These are phyloP conservation scores for Myochromella boudieri DNA, from an alignment of 768 basidiomycete genomes.

Conservation along the genomic window DNA sequence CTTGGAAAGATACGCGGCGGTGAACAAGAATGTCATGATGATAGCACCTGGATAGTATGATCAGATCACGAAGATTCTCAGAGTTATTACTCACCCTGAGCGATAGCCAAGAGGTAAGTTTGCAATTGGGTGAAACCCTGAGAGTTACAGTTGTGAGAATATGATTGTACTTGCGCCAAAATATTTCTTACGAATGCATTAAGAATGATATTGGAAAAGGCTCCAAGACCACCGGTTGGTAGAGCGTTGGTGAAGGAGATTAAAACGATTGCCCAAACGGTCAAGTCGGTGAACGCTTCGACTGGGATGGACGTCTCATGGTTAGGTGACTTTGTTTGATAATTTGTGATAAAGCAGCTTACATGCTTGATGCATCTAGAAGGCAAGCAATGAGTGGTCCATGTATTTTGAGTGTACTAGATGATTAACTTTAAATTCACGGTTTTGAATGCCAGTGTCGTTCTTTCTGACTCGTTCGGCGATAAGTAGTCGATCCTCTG, in stretches of 20 bases:
- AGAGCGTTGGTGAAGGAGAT: conserved; percentile 49
- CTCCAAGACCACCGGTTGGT: conserved; percentile 47
- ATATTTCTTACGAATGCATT: conserved; percentile 41
- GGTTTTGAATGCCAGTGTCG: conserved; percentile 52
- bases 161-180: not conserved
- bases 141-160: not conserved
- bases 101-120: conserved; percentile 52
- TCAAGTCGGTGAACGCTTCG: conserved; percentile 46
- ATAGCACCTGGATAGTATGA: conserved; percentile 24
- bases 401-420: not conserved
- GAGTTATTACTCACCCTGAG: conserved; percentile 29
- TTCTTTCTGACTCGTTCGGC: conserved; percentile 52
- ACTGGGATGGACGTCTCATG: conserved; percentile 17
- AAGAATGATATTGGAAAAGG: conserved; percentile 54
- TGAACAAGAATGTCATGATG: conserved; percentile 45
- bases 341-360: conserved; percentile 1
- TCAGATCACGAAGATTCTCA: conserved; percentile 18
- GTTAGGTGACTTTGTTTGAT: not conserved
- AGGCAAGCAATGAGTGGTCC: not conserved
- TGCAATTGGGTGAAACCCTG: conserved; percentile 48
- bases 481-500: conserved; percentile 45
- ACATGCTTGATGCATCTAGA: conserved; percentile 33
- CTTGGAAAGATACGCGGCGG: conserved; percentile 40
- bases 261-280: conserved; percentile 44
- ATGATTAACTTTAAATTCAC: conserved; percentile 40